Conservation (phyloP, 495 filamentous ascomycete genomes). For the Penicillium crystallinum region DNA sequence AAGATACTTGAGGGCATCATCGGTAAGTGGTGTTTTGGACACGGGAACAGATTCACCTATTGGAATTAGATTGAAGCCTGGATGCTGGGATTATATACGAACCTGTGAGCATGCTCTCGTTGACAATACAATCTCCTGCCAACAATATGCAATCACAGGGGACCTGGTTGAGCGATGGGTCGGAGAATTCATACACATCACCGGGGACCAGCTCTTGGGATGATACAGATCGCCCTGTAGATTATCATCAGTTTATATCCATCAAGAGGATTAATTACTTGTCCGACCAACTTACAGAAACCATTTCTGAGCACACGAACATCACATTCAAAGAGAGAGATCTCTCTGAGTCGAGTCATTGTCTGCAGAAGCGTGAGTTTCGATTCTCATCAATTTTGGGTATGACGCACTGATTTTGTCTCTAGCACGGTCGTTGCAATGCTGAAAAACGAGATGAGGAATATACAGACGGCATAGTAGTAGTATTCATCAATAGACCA, state of each 20-base stretch:
- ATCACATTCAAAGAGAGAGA: slow-evolving; percentile 92
- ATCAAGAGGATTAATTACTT: neutral
- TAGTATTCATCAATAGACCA: slow-evolving; percentile 97
- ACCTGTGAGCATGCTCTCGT: slow-evolving; percentile 99
- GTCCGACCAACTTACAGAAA: slow-evolving; percentile 67
- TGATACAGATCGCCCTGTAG: slow-evolving; percentile 71
- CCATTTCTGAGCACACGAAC: slow-evolving; percentile 88
- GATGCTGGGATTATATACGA: slow-evolving; percentile 10
- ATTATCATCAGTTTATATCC: slow-evolving; percentile 6
- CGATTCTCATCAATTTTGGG: slow-evolving; percentile 3
- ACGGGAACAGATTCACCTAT: slow-evolving; percentile 93
- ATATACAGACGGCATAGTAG: slow-evolving; percentile 95
- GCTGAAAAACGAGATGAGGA: slow-evolving; percentile 87
- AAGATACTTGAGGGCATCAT: slow-evolving; percentile 68
- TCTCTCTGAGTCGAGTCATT: slow-evolving; percentile 83
- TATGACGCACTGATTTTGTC: slow-evolving; percentile 65
- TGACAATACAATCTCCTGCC: slow-evolving; percentile 95
- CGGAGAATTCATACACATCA: slow-evolving; percentile 95
- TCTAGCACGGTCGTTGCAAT: slow-evolving; percentile 86
- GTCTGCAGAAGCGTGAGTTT: slow-evolving; percentile 50
- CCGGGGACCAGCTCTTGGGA: slow-evolving; percentile 90
- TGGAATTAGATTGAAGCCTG: slow-evolving; percentile 15
- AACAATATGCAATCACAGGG: slow-evolving; percentile 91
- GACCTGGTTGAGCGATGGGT: slow-evolving; percentile 88
- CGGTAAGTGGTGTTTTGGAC: slow-evolving; percentile 81